These are phyloP conservation scores for Lodderomyces margitis DNA, from an alignment of 1,139 yeast species.

Conservation along the genomic window DNA sequence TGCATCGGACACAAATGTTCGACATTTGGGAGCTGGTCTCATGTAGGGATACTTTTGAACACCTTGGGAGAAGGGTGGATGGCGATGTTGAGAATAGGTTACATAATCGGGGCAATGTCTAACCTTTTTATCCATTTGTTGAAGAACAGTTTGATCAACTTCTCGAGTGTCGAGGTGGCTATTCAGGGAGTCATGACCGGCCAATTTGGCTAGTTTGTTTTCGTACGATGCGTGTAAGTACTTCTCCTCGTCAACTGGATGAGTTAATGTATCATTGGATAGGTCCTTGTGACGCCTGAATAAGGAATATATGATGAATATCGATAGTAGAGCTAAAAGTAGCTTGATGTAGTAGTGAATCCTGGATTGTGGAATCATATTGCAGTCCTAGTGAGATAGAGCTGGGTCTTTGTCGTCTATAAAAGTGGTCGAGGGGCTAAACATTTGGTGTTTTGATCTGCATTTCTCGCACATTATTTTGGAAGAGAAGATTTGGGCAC, in stretches of 20 bases:
- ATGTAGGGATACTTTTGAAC: conserved; percentile 59
- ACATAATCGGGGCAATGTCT: conserved; percentile 42
- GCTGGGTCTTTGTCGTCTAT: too few species aligned
- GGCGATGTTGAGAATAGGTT: conserved; percentile 40
- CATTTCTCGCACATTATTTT: too few species aligned
- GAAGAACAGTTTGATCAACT: conserved; percentile 9
- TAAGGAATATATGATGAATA: conserved; percentile 2
- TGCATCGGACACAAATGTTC: conserved; percentile 64
- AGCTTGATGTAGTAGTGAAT: conserved; percentile 5
- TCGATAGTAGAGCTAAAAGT: conserved; percentile 4
- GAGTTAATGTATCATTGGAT: not conserved
- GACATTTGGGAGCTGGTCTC: conserved; percentile 69
- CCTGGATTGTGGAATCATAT: conserved; percentile 10
- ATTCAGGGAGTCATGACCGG: not conserved
- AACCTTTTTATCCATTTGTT: conserved; percentile 19
- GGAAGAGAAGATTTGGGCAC: too few species aligned
- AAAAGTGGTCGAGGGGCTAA: too few species aligned
- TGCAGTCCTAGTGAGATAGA: too few species aligned
- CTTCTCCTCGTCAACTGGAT: conserved; percentile 4
- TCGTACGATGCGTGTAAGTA: not conserved
- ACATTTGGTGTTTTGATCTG: too few species aligned
- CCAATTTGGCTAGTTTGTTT: not conserved
- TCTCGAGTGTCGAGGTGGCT: not conserved
- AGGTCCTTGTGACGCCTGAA: not conserved
- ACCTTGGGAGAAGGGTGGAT: conserved; percentile 52